Conservation (phyloP, 2,329 filamentous ascomycete genomes). For the Fusarium decemcellulare region DNA sequence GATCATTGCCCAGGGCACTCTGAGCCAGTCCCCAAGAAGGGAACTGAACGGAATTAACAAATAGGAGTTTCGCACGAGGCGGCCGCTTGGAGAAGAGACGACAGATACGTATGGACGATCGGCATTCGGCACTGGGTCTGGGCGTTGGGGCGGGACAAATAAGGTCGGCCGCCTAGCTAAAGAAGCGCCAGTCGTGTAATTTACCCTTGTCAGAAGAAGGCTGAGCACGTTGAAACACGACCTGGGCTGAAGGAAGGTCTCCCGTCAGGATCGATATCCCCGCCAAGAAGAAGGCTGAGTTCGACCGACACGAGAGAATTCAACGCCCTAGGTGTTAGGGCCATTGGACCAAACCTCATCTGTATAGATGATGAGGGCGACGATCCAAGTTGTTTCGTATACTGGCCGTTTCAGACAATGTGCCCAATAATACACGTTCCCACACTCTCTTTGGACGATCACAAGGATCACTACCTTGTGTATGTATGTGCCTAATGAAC, state of each 20-base stretch:
- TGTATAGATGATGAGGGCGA: conserved; percentile 4
- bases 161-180: conserved; percentile 11
- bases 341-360: background rate
- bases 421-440: conserved; percentile 2
- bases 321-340: background rate
- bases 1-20: background rate
- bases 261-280: background rate
- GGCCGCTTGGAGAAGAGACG: conserved; percentile 11
- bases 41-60: background rate
- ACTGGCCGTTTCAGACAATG: conserved; percentile 8
- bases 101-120: background rate
- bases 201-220: conserved; percentile 3
- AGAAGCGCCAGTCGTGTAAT: conserved; percentile 5
- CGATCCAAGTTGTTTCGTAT: background rate
- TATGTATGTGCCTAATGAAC: background rate
- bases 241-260: background rate
- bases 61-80: conserved; percentile 5
- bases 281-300: conserved; percentile 10
- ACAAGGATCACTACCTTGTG: background rate
- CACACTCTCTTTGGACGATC: background rate
- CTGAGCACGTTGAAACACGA: conserved; percentile 16
- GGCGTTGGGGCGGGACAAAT: conserved; percentile 5
- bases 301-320: conserved; percentile 10
- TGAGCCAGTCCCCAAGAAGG: background rate
- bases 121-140: conserved; percentile 12